Evolutionary conservation across 1,284 basidiomycete genomes (phyloP).

Genomic region (Tremellales sp.): DNA sequence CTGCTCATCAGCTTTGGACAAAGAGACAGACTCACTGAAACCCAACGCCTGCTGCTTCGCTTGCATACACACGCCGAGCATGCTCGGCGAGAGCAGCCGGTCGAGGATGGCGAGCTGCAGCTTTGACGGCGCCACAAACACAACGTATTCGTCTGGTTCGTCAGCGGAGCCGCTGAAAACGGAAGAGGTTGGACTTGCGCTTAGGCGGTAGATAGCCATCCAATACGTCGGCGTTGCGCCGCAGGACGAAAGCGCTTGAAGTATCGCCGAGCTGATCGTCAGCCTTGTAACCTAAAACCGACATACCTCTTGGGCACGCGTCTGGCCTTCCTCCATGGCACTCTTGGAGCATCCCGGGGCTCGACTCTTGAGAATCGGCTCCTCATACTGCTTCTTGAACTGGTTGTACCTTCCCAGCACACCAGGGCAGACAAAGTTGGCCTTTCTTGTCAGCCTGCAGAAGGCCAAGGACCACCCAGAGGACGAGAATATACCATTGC

Average conservation of each 20-base stretch:
- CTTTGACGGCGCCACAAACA: constrained; percentile 78
- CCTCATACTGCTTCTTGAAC: constrained; percentile 79
- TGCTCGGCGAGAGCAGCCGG: constrained; percentile 66
- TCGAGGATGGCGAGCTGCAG: constrained; percentile 78
- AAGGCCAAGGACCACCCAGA: too few species aligned
- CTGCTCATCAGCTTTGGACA: constrained; percentile 12
- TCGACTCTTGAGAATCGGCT: constrained; percentile 82
- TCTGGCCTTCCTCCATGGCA: constrained; percentile 70
- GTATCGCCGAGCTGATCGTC: constrained; percentile 1
- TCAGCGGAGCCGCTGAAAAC: constrained; percentile 11
- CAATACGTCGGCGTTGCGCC: constrained; percentile 78
- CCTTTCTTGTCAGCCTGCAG: constrained; percentile 54
- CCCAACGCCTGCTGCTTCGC: constrained; percentile 74
- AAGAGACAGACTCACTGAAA: constrained; percentile 56
- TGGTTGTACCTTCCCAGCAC: constrained; percentile 65
- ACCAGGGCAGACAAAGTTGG: constrained; percentile 90
- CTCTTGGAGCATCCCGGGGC: constrained; percentile 67
- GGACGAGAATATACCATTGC: constrained; percentile 65
- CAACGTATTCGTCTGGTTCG: constrained; percentile 80
- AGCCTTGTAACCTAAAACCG: background rate
- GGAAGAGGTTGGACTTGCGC: constrained; percentile 54
- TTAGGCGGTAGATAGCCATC: constrained; percentile 86
- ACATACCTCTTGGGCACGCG: constrained; percentile 64
- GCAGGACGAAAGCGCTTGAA: constrained; percentile 80
- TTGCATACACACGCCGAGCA: constrained; percentile 59